Conservation (phyloP, 345 rosid species). For the Ceriops zippeliana region DNA sequence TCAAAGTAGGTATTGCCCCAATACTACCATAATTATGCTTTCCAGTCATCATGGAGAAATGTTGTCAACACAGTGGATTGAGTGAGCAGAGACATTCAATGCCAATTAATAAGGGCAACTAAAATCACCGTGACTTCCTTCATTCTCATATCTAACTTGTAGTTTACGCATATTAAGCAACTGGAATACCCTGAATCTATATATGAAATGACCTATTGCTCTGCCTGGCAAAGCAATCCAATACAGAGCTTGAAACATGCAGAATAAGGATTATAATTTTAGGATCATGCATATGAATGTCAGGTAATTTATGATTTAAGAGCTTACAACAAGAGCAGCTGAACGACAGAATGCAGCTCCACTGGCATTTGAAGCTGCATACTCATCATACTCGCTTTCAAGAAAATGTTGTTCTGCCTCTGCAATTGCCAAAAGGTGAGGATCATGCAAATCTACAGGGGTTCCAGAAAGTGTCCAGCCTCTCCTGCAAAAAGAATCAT, state of each 20-base stretch:
- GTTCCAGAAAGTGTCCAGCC: slow-evolving; percentile 93
- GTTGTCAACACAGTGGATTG: neutral
- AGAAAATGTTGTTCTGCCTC: slow-evolving; percentile 88
- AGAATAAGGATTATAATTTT: neutral
- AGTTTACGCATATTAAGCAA: neutral
- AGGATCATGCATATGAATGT: neutral
- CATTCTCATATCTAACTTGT: neutral
- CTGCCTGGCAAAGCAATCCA: neutral
- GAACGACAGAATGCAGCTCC: slow-evolving; percentile 93
- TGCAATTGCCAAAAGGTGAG: slow-evolving; percentile 77
- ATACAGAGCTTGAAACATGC: neutral
- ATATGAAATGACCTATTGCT: neutral
- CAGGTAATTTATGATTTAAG: neutral
- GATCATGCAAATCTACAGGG: slow-evolving; percentile 71
- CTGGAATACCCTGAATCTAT: neutral
- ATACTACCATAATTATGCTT: neutral
- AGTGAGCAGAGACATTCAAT: neutral
- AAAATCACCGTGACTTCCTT: neutral
- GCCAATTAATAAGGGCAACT: neutral
- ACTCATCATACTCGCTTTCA: slow-evolving; percentile 83
- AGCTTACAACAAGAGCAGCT: slow-evolving; percentile 73
- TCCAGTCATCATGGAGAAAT: neutral
- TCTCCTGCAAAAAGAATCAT: slow-evolving; percentile 48
- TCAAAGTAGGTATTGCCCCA: neutral
- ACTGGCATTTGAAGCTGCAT: slow-evolving; percentile 68